Conservation (phyloP, 441 rosid species). For the Mallotus japonicus region DNA sequence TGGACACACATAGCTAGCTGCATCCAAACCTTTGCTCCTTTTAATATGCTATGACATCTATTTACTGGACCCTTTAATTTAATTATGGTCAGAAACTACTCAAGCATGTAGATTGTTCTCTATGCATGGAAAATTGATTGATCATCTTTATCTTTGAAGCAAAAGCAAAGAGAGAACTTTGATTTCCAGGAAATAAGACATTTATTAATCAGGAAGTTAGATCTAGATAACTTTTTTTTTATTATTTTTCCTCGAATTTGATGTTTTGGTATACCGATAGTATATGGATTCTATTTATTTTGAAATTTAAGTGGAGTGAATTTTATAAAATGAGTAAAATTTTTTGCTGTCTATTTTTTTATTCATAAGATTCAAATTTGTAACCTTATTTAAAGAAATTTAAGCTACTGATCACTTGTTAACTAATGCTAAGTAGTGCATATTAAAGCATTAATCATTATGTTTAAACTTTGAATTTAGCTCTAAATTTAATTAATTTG, state of each 20-base stretch:
- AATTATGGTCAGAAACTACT: too few species aligned
- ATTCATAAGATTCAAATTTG: too few species aligned
- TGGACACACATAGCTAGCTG: conserved; percentile 14
- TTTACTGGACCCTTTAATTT: neutral
- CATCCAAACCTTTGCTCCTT: conserved; percentile 1
- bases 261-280: too few species aligned
- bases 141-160: neutral
- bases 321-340: too few species aligned
- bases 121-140: too few species aligned
- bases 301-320: too few species aligned
- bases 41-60: neutral
- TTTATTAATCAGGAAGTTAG: neutral
- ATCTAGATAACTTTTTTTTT: too few species aligned
- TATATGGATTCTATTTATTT: too few species aligned
- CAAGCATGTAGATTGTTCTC: neutral
- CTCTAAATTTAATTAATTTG: neutral
- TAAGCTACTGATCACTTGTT: too few species aligned
- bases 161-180: neutral
- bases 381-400: too few species aligned
- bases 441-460: neutral
- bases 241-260: too few species aligned
- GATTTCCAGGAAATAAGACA: neutral
- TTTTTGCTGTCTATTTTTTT: too few species aligned
- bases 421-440: neutral
- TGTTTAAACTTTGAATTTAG: neutral